Base-by-base conservation (phyloP, 768 basidiomycete species). In the Pluteus cervinus region DNA sequence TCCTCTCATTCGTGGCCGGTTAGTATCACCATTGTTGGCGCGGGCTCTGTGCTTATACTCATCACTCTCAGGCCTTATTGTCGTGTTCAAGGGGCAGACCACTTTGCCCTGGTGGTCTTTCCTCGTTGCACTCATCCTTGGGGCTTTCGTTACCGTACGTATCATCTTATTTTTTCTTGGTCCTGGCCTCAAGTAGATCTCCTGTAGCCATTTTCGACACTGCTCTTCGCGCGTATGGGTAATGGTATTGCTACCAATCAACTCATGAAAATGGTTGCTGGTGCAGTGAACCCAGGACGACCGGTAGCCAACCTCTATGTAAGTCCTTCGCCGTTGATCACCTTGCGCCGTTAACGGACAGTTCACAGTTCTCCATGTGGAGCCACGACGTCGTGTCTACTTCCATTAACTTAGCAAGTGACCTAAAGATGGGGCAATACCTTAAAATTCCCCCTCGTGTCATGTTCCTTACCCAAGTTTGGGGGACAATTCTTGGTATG, bases 351-450 rank as follows among this genome's bases (percentile, higher is more conserved):
- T n/a, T 17, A 21, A 34, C 12, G 29, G 6, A 15, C 7, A 4
- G 20, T 12, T 39, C 8, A 12, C 29, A 79, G 76, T 80, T 80
- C 56, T 70, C 75, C 0, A 79, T 78, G 75, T 79, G 78, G 77
- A 77, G 75, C 48, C 76, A 79, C 44, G 75, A 76, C 45, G 70
- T 76, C 32, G 61, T 81, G 24, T 56, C 64, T 11, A 77, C 68
- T 22, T 78, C 74, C 0, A 69, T 79, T 34, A 49, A 47, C 22
- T 61, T 79, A 8, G 73, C 76, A 2, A 60, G 62, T 24, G 78
- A 82, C 51, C 60, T 86, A 43, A 89, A 88, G 59, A 71, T 86
- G 47, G 83, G 79, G 16, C 80, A 85, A 55, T 77, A 79, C 52
- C 57, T 73, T 1, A 81, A 82, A 55, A 71, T 85, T 29, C 79